phyloP scores from a whole-genome alignment of 495 filamentous ascomycete genomes.

The Evansstolkia leycettana region DNA sequence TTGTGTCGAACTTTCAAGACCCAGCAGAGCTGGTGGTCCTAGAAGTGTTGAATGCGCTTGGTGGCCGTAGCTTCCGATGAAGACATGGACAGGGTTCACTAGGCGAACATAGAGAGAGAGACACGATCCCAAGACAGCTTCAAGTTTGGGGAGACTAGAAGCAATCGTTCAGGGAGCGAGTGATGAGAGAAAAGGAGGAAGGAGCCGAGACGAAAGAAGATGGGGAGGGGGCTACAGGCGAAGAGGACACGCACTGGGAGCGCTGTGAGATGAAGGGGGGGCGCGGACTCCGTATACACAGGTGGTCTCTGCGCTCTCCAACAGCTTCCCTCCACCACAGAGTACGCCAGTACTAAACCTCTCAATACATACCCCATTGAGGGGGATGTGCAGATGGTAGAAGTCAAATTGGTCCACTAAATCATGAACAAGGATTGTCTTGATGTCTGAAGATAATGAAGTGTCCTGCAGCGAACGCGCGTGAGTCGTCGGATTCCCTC shows the following conservation, averaged over 20 bases:
- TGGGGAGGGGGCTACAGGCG: neutral
- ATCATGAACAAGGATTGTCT: too few species aligned
- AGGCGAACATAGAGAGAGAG: neutral
- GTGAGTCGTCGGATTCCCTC: too few species aligned
- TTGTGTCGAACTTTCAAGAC: neutral
- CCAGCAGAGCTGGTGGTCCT: too few species aligned
- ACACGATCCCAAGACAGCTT: neutral
- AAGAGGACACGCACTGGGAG: neutral
- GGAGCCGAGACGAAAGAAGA: neutral
- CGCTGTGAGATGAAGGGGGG: neutral
- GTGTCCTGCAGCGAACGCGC: too few species aligned
- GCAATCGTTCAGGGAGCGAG: neutral
- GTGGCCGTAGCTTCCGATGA: too few species aligned
- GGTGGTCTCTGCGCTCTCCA: neutral
- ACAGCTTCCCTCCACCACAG: neutral
- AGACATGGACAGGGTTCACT: neutral
- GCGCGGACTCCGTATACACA: neutral
- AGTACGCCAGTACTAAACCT: too few species aligned
- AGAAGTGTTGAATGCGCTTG: too few species aligned
- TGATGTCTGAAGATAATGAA: too few species aligned
- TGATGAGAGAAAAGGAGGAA: neutral
- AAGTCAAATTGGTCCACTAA: too few species aligned
- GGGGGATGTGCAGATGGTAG: too few species aligned
- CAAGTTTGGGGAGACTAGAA: neutral
- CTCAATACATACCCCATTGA: too few species aligned